These are phyloP conservation scores for Nannizzia gypsea DNA, from an alignment of 2,329 filamentous ascomycete genomes.

Conservation along the genomic window DNA sequence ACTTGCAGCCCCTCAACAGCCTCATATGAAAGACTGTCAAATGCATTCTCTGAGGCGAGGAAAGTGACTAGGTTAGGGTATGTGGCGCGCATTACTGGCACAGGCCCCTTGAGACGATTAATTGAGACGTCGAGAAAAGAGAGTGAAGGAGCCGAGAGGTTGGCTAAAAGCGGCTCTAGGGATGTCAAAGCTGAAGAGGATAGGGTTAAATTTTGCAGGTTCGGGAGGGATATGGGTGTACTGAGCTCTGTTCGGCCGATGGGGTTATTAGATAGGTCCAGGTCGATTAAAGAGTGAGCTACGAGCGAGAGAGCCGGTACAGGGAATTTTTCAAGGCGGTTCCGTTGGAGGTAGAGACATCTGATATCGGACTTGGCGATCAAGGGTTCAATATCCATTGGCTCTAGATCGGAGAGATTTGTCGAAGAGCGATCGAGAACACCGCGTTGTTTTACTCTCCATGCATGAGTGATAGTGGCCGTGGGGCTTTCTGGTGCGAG, in stretches of 20 bases:
- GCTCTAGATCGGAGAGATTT: constrained; percentile 44
- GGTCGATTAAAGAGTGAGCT: constrained; percentile 54
- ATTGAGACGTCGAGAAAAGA: constrained; percentile 68
- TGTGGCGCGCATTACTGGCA: constrained; percentile 53
- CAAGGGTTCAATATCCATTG: constrained; percentile 37
- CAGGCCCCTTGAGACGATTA: constrained; percentile 59
- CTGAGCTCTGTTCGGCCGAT: constrained; percentile 49
- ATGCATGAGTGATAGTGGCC: constrained; percentile 19
- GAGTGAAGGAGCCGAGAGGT: constrained; percentile 62
- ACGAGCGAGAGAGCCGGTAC: constrained; percentile 56
- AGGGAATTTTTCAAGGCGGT: constrained; percentile 60
- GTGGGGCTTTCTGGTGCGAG: constrained; percentile 35
- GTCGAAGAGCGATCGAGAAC: constrained; percentile 60
- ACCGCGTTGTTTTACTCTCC: constrained; percentile 29
- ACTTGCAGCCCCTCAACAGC: constrained; percentile 61
- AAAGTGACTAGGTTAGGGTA: constrained; percentile 64
- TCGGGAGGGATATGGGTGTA: constrained; percentile 56
- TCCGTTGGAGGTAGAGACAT: constrained; percentile 61
- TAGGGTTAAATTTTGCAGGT: constrained; percentile 65
- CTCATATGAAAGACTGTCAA: constrained; percentile 61
- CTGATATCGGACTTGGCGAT: constrained; percentile 36
- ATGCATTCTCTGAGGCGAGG: constrained; percentile 65
- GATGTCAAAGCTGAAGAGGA: constrained; percentile 61
- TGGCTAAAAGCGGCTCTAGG: constrained; percentile 51
- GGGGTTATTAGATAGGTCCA: constrained; percentile 67